Percentiles rank a stretch among this genome's conserved stretches.
Conservation (phyloP, 345 rosid genomes). For the Dipteronia sinensis region DNA sequence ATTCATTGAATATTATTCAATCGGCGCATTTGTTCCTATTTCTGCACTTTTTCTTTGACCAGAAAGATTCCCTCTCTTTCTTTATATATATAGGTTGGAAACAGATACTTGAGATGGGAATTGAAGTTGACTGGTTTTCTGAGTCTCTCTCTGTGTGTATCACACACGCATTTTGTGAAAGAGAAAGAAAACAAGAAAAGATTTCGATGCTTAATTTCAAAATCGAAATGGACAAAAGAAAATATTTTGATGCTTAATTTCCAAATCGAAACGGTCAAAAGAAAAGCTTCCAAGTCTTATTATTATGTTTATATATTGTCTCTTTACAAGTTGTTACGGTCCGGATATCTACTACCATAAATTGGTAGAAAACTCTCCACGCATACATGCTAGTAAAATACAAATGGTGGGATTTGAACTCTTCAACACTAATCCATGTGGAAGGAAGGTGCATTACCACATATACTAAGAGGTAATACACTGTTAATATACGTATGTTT, state of each 20-base stretch:
- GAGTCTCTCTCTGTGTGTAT: background rate
- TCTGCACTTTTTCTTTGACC: background rate
- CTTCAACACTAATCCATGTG: no score
- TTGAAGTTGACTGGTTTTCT: background rate
- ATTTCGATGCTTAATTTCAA: no score
- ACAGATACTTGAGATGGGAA: background rate
- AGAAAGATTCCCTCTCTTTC: background rate
- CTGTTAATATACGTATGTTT: no score
- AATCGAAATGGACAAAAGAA: no score
- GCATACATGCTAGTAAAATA: no score
- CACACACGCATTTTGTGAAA: background rate
- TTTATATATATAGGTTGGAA: background rate
- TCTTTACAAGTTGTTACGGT: no score
- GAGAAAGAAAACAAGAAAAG: background rate
- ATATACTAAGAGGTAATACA: no score
- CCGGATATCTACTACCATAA: no score
- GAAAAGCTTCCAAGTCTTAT: background rate
- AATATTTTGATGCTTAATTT: background rate
- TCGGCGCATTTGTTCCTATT: background rate
- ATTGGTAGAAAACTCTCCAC: no score
- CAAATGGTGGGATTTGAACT: no score
- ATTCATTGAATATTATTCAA: background rate
- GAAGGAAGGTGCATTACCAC: no score
- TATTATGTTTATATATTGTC: no score
- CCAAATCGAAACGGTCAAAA: constrained; percentile 8